Conservation (phyloP, 75 land plant genomes). For the Pseudotsuga menziesii region DNA sequence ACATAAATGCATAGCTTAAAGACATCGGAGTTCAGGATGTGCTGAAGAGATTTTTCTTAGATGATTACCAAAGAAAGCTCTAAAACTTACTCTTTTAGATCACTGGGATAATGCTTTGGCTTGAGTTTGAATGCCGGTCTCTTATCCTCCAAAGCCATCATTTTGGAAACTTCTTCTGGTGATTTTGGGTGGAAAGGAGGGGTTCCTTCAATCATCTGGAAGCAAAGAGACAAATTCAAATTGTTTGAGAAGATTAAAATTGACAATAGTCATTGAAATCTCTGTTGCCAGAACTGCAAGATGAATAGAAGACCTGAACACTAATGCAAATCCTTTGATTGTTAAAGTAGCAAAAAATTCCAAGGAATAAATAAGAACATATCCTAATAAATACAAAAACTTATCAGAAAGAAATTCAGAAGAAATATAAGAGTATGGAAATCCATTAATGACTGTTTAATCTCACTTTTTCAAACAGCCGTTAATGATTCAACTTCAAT, state of each 20-base stretch:
- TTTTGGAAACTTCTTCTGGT: conserved; percentile 56
- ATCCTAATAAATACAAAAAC: neutral
- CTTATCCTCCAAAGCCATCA: conserved; percentile 57
- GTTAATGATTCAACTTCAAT: too few relatives aligned
- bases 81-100: conserved; percentile 68
- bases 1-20: neutral
- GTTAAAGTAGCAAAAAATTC: neutral
- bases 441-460: neutral
- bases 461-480: neutral
- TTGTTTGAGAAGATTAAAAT: neutral
- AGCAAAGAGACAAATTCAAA: neutral
- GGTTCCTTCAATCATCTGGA: conserved; percentile 87
- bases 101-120: conserved; percentile 58
- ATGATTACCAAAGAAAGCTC: neutral
- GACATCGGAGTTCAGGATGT: neutral
- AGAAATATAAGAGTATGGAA: neutral
- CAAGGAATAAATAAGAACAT: neutral
- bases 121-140: conserved; percentile 73
- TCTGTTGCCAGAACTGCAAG: neutral
- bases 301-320: neutral
- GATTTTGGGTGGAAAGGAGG: conserved; percentile 57
- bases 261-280: neutral
- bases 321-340: neutral
- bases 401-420: neutral
- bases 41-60: neutral